phyloP scores from a whole-genome alignment of 1,139 yeast genomes.

The Tardiomyces digboiensis region DNA sequence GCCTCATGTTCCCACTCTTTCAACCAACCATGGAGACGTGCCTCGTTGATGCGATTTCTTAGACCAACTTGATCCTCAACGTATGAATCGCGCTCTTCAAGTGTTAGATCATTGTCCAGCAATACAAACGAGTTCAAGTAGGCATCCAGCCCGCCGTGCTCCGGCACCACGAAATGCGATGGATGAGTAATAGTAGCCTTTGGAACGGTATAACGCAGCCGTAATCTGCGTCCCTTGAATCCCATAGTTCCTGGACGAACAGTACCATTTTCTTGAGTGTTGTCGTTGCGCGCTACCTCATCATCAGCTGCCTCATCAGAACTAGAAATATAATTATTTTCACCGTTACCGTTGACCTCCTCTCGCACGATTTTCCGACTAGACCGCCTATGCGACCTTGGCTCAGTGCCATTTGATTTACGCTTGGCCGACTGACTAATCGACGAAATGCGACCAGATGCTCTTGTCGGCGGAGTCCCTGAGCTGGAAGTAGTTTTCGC shows the following conservation, averaged over 20 bases:
- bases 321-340: no score
- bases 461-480: no score
- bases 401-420: no score
- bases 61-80: constrained; percentile 37
- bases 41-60: constrained; percentile 41
- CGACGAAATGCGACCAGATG: no score
- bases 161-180: constrained; percentile 44
- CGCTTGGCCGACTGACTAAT: no score
- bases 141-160: constrained; percentile 30
- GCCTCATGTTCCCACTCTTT: constrained; percentile 40
- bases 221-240: background rate
- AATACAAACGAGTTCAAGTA: constrained; percentile 44
- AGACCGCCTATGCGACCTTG: background rate
- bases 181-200: constrained; percentile 70
- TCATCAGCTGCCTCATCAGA: background rate
- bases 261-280: background rate
- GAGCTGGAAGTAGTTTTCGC: no score
- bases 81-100: constrained; percentile 38
- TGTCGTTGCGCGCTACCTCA: background rate
- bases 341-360: background rate
- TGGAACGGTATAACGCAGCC: constrained; percentile 35
- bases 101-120: constrained; percentile 47
- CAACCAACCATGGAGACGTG: constrained; percentile 33
- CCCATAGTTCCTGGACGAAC: no score
- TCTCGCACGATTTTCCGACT: background rate